phyloP scores from a whole-genome alignment of 176 grass and related monocot species.

The Bromus sterilis region DNA sequence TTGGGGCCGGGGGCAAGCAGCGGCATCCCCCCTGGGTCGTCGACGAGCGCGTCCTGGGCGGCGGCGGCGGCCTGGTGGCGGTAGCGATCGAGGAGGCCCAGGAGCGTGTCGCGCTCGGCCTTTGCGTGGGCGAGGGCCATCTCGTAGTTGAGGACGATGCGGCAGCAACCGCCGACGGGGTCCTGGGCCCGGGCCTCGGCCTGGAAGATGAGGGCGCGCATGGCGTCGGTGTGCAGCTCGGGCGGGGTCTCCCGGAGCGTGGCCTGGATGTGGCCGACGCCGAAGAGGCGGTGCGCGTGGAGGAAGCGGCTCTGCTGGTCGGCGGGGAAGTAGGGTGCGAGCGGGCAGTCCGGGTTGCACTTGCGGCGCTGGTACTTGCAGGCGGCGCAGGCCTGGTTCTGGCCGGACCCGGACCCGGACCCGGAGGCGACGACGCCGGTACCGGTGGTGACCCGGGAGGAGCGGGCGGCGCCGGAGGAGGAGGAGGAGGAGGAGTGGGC shows the following conservation, averaged over 20 bases:
- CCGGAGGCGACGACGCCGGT: too few relatives aligned
- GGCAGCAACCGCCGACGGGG: constrained; percentile 29
- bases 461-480: constrained; percentile 1
- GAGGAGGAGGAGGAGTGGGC: background rate
- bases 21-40: background rate
- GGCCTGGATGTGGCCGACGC: constrained; percentile 48
- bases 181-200: constrained; percentile 34
- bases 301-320: constrained; percentile 54
- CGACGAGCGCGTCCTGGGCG: background rate
- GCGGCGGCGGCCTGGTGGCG: background rate
- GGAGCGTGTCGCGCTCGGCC: background rate
- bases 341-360: constrained; percentile 49
- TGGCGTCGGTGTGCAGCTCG: constrained; percentile 25
- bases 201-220: constrained; percentile 43
- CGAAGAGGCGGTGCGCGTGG: constrained; percentile 53
- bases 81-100: background rate
- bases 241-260: constrained; percentile 14
- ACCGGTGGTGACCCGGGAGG: background rate
- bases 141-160: background rate
- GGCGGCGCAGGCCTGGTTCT: constrained; percentile 53
- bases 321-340: constrained; percentile 60
- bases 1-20: background rate
- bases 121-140: background rate
- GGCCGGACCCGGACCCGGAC: background rate
- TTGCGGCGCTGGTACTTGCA: constrained; percentile 66